Evolutionary conservation across 2,329 filamentous ascomycete species (phyloP).

Genomic region (Byssothecium circinans): DNA sequence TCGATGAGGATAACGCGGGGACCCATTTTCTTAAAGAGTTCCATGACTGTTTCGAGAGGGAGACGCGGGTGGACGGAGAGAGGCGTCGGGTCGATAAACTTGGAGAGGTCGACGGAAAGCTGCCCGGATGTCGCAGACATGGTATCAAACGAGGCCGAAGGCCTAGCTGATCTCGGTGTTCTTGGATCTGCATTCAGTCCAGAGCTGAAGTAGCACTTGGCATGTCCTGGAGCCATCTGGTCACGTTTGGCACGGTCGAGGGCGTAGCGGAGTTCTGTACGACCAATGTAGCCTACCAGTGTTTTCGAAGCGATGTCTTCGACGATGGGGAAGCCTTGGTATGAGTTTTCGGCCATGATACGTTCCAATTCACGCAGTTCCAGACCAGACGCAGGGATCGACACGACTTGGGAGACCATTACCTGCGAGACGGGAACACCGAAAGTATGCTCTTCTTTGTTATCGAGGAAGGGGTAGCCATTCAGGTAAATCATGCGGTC

Average conservation of each 20-base stretch:
- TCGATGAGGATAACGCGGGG: conserved; percentile 92
- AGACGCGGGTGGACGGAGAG: conserved; percentile 88
- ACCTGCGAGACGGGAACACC: conserved; percentile 89
- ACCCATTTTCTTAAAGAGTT: conserved; percentile 96
- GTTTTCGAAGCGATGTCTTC: conserved; percentile 70
- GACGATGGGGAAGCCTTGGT: conserved; percentile 91
- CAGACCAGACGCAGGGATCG: conserved; percentile 73
- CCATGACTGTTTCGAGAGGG: conserved; percentile 95
- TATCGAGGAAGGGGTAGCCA: conserved; percentile 94
- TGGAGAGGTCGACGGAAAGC: conserved; percentile 73
- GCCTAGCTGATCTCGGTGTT: conserved; percentile 35
- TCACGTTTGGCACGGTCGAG: conserved; percentile 77
- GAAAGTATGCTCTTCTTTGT: conserved; percentile 96
- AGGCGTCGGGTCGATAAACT: conserved; percentile 86
- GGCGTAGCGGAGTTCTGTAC: conserved; percentile 88
- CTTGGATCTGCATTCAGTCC: conserved; percentile 15
- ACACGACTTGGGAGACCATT: conserved; percentile 78
- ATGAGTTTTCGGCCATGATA: conserved; percentile 75
- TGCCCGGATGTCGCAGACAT: conserved; percentile 60
- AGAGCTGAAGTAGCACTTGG: conserved; percentile 73
- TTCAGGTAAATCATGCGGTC: conserved; percentile 99
- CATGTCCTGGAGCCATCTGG: conserved; percentile 63
- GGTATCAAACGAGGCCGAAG: conserved; percentile 59
- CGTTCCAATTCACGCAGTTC: conserved; percentile 75
- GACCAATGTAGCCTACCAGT: conserved; percentile 87